Conservation (phyloP, 805 yeast genomes). For the Priceomyces castillae region DNA sequence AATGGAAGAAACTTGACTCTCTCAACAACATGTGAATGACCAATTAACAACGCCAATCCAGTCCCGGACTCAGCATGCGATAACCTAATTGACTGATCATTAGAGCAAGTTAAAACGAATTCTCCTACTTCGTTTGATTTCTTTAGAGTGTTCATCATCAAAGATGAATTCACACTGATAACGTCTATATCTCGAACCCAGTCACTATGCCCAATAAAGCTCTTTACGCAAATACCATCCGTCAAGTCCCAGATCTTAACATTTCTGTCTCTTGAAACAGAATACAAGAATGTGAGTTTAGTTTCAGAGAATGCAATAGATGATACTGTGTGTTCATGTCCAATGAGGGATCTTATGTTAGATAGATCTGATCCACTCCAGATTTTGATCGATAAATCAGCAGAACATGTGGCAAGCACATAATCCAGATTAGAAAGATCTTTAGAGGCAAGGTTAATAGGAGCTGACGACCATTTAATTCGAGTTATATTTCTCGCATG, state of each 20-base stretch:
- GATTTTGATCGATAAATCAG: conserved; percentile 58
- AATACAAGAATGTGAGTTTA: conserved; percentile 48
- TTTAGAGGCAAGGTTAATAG: conserved; percentile 29
- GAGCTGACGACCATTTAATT: conserved; percentile 49
- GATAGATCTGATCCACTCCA: conserved; percentile 62
- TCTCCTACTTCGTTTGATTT: conserved; percentile 39
- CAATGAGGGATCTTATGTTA: conserved; percentile 62
- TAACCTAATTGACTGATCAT: conserved; percentile 71
- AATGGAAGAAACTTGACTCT: conserved; percentile 64
- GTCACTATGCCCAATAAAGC: conserved; percentile 78
- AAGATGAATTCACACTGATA: conserved; percentile 15
- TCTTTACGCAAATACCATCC: conserved; percentile 63
- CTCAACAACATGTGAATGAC: conserved; percentile 85
- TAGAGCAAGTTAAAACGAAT: conserved; percentile 68
- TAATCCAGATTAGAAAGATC: conserved; percentile 17
- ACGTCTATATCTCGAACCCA: conserved; percentile 76
- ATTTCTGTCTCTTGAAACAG: conserved; percentile 62
- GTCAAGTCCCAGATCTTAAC: conserved; percentile 65
- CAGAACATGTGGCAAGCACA: conserved; percentile 48
- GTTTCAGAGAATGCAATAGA: conserved; percentile 50
- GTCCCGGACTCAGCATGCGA: conserved; percentile 66
- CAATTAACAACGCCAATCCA: conserved; percentile 63
- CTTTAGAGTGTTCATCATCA: conserved; percentile 12
- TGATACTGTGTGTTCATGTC: conserved; percentile 88
- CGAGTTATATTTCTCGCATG: conserved; percentile 70